These are phyloP conservation scores for Globisporangium nodosum DNA, from an alignment of 352 stramenopile genomes.

Conservation along the genomic window DNA sequence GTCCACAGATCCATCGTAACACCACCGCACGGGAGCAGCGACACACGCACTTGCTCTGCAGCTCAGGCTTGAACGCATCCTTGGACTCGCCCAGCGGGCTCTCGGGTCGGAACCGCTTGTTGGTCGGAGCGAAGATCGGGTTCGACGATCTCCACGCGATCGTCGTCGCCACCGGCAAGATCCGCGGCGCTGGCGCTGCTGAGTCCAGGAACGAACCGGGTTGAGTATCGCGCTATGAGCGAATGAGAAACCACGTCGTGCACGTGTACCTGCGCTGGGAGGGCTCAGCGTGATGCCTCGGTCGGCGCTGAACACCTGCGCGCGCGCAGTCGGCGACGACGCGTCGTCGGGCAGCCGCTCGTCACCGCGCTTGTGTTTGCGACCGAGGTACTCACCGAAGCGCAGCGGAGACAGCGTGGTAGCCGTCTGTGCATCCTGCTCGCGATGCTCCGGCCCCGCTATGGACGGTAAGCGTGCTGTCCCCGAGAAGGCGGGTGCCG, in stretches of 20 bases:
- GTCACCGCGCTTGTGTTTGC: slow-evolving; percentile 29
- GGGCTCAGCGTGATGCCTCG: slow-evolving; percentile 15
- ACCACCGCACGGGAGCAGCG: too few species aligned
- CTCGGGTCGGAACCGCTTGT: slow-evolving; percentile 8
- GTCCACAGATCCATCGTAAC: not conserved
- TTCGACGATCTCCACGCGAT: slow-evolving; percentile 15
- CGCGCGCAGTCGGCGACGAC: slow-evolving; percentile 35
- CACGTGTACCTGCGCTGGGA: slow-evolving; percentile 7
- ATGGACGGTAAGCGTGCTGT: slow-evolving; percentile 1
- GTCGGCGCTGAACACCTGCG: slow-evolving; percentile 20
- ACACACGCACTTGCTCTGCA: slow-evolving; percentile 5
- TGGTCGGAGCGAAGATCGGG: slow-evolving; percentile 12
- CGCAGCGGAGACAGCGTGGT: slow-evolving; percentile 7
- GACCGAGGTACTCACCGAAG: slow-evolving; percentile 21
- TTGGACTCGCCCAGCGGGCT: not conserved
- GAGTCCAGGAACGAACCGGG: not conserved
- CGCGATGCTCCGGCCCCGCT: not conserved
- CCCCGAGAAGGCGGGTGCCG: slow-evolving; percentile 7
- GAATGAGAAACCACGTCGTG: not conserved
- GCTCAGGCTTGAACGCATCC: slow-evolving; percentile 6
- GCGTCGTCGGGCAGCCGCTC: slow-evolving; percentile 19
- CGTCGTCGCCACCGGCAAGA: slow-evolving; percentile 16
- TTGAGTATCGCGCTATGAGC: not conserved
- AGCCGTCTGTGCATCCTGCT: not conserved
- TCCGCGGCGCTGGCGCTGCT: slow-evolving; percentile 9